phyloP scores from a whole-genome alignment of 1,284 basidiomycete species.

The Meira nashicola region DNA sequence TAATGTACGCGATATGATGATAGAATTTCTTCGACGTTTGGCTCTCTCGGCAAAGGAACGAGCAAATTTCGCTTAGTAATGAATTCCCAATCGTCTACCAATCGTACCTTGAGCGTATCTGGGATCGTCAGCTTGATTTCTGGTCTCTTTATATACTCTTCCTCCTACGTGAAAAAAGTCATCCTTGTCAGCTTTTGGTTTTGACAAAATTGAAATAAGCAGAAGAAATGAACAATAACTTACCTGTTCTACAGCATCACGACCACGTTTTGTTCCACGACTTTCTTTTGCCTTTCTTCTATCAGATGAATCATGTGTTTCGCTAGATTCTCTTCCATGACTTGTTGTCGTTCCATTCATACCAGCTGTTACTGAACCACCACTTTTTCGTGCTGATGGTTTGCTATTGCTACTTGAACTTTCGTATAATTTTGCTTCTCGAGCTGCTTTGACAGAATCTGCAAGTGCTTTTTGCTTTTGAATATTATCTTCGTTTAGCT shows the following conservation, averaged over 20 bases:
- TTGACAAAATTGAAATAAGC: not conserved
- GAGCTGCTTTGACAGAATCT: constrained; percentile 48
- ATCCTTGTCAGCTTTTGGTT: not conserved
- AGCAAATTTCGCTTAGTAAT: constrained; percentile 89
- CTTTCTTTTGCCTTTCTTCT: constrained; percentile 17
- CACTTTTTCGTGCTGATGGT: no score
- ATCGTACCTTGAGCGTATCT: constrained; percentile 76
- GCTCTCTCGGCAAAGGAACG: constrained; percentile 75
- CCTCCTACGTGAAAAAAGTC: constrained; percentile 52
- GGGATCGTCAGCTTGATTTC: constrained; percentile 89
- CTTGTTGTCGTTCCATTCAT: constrained; percentile 46
- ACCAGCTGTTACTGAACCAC: not conserved
- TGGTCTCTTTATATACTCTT: constrained; percentile 65
- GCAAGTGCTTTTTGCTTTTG: constrained; percentile 63
- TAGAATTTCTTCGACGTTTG: constrained; percentile 73
- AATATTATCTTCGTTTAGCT: constrained; percentile 78
- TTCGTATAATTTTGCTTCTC: constrained; percentile 11
- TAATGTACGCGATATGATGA: constrained; percentile 62
- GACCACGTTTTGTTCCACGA: constrained; percentile 19
- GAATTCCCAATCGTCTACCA: constrained; percentile 97
- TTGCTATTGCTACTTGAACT: constrained; percentile 36
- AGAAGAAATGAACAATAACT: constrained; percentile 8
- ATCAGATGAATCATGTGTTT: constrained; percentile 29
- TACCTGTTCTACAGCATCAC: constrained; percentile 31
- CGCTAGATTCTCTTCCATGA: constrained; percentile 4